phyloP scores from a whole-genome alignment of 768 basidiomycete genomes.

The Serendipita vermifera region DNA sequence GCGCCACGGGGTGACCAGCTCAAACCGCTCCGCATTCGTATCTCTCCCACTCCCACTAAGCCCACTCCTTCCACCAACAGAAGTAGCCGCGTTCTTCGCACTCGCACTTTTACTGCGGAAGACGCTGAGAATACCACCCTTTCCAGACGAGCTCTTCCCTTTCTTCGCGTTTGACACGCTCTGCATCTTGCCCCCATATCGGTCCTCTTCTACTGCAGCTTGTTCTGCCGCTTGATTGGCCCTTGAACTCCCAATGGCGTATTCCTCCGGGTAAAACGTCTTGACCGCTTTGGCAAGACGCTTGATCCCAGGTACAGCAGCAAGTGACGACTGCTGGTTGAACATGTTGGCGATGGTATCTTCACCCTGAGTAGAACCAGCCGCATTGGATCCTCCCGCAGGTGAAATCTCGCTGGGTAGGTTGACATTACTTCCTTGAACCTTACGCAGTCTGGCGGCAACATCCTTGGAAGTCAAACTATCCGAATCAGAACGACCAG shows the following conservation, averaged over 20 bases:
- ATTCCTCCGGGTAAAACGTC: neutral
- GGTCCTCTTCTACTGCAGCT: neutral
- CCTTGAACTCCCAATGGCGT: neutral
- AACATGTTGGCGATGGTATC: too few species aligned
- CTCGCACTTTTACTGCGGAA: neutral
- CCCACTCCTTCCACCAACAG: neutral
- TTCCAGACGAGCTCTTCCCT: neutral
- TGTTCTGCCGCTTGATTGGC: neutral
- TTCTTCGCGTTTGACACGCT: neutral
- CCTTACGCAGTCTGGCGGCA: too few species aligned
- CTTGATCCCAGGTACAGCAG: constrained; percentile 1
- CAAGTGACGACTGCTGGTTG: too few species aligned
- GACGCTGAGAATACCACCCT: neutral
- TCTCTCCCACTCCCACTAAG: neutral
- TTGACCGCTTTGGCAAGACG: neutral
- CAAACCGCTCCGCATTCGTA: neutral
- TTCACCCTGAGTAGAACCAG: too few species aligned
- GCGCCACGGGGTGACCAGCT: constrained; percentile 6
- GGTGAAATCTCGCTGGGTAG: too few species aligned
- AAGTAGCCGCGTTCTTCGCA: neutral
- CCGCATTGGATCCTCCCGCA: too few species aligned
- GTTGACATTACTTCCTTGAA: too few species aligned
- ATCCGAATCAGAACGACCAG: too few species aligned
- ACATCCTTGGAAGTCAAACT: too few species aligned
- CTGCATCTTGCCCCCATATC: neutral